phyloP scores from a whole-genome alignment of 192 early-diverging fungal species.

The Podila horticola region DNA sequence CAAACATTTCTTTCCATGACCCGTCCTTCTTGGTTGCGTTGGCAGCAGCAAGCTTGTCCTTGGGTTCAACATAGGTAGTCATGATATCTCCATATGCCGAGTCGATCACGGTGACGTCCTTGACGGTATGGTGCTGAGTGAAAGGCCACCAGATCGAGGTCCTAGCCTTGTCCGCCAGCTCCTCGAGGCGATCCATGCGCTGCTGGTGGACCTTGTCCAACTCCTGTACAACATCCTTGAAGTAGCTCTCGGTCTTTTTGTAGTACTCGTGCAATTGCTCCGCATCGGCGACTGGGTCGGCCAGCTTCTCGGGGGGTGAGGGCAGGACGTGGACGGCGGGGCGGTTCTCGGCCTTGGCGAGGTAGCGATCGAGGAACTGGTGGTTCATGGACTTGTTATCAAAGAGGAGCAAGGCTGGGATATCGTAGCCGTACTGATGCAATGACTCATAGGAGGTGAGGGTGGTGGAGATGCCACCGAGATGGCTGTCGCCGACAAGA shows the following conservation, averaged over 20 bases:
- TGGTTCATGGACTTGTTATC: constrained; percentile 68
- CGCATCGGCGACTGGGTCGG: constrained; percentile 56
- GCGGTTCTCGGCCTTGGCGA: constrained; percentile 37
- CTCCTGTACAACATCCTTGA: constrained; percentile 54
- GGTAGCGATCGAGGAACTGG: constrained; percentile 50
- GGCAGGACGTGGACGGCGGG: constrained; percentile 52
- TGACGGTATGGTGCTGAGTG: constrained; percentile 72
- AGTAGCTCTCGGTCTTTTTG: constrained; percentile 54
- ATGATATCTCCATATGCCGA: constrained; percentile 77
- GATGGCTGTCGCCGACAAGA: constrained; percentile 78
- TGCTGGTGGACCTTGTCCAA: constrained; percentile 61
- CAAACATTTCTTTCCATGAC: constrained; percentile 64
- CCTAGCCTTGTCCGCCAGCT: constrained; percentile 60
- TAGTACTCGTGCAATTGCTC: constrained; percentile 71
- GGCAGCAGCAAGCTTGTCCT: constrained; percentile 9
- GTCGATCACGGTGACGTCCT: constrained; percentile 76
- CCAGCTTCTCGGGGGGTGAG: constrained; percentile 55
- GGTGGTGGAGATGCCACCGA: constrained; percentile 88
- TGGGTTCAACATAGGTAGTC: constrained; percentile 58
- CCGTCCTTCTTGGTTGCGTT: constrained; percentile 21
- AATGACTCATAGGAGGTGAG: constrained; percentile 79
- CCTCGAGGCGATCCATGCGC: constrained; percentile 65
- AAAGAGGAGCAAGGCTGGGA: constrained; percentile 76
- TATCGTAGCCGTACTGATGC: constrained; percentile 73
- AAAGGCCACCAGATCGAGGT: constrained; percentile 84